Evolutionary conservation across 257 asterid species (phyloP).

Genomic region (Forsythia suspensa): DNA sequence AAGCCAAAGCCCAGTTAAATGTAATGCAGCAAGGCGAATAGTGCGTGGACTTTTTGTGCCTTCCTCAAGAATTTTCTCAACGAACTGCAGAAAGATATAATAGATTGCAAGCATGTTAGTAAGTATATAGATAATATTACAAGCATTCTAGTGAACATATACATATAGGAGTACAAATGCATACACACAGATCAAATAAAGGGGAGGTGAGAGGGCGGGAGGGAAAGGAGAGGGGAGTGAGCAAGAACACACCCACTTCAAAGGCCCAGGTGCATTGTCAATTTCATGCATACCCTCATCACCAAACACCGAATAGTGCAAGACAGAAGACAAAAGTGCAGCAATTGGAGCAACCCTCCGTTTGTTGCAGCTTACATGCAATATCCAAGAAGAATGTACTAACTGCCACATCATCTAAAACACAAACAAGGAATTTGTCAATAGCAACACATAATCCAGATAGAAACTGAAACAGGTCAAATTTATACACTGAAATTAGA

Average conservation of each 20-base stretch:
- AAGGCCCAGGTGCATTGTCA: constrained; percentile 72
- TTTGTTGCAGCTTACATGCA: constrained; percentile 88
- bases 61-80: constrained; percentile 84
- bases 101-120: not conserved
- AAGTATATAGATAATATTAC: not conserved
- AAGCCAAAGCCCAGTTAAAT: constrained; percentile 91
- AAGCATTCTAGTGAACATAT: not conserved
- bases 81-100: constrained; percentile 50
- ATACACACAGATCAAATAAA: constrained; percentile 13
- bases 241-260: constrained; percentile 67
- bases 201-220: constrained; percentile 19
- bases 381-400: constrained; percentile 87
- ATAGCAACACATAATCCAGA: constrained; percentile 7
- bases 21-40: constrained; percentile 87
- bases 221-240: not conserved
- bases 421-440: constrained; percentile 6
- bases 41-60: constrained; percentile 98
- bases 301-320: constrained; percentile 79
- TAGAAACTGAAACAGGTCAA: not conserved
- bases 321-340: constrained; percentile 83
- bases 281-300: constrained; percentile 68
- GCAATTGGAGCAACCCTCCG: constrained; percentile 98
- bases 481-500: not conserved
- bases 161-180: not conserved
- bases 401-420: constrained; percentile 85